Evolutionary conservation across 1,284 basidiomycete species (phyloP), one percentile per base, ranked within the genome.

Genomic region (Papiliotrema flavescens): DNA sequence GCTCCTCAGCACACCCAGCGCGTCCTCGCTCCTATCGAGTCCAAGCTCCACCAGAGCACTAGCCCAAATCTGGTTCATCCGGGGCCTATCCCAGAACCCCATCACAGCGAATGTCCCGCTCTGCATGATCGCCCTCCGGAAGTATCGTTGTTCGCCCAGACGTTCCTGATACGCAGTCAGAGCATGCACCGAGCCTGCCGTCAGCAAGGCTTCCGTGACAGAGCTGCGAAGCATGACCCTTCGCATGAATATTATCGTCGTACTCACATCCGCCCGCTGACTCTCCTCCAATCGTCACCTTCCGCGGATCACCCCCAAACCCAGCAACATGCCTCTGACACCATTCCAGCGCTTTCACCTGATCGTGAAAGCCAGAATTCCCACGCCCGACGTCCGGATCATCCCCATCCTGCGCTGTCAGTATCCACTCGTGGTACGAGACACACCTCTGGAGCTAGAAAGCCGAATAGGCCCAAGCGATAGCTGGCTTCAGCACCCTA

Each of bases 331-430:
- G 71, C 14, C 76, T 60, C 52, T 81, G 76, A 1, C 81, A 71
- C 80, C 81, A 82, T 58, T 80, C 75, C 17, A 82, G 59, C 0
- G 75, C 80, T 0, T 77, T 78, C 5, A 79, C 65, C 57, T 82
- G 80, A 56, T 82, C 81, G 14, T 80, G 70, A 4, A 82, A 68
- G 0, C 80, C 81, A 6, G 71, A 70, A 56, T 82, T 82, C 22
- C 55, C 55, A 8, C n/a, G 5, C 11, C 23, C 22, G n/a, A 19
- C 26, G 6, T 32, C 13, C 5, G 40, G 41, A 36, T 54, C 51
- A 14, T 17, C 17, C 2, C 23, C 11, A 43, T 45, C 51, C 48
- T 57, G 28, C 39, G 37, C 26, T 17, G 23, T 48, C 17, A 45
- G 47, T 6, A 34, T 46, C 24, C 2, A 5, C 9, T 2, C 20